These are phyloP conservation scores for Lunularia cruciata DNA, from an alignment of 225 moss, liverwort and hornwort species.

Conservation along the genomic window DNA sequence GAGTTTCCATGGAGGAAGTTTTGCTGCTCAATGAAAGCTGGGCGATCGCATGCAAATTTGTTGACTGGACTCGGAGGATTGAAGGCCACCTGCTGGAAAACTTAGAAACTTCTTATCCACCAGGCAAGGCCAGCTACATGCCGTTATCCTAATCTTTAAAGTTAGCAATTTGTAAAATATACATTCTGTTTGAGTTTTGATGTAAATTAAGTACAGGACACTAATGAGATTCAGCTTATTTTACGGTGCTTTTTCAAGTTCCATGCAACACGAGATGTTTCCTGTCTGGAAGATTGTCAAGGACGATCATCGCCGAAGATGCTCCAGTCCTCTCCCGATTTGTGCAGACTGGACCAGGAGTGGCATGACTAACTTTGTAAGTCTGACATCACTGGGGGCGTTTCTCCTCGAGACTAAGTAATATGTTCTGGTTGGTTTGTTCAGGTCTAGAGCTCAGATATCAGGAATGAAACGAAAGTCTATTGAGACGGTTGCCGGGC, in stretches of 20 bases:
- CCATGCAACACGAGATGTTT: too few relatives aligned
- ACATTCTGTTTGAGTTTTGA: background rate
- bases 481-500: background rate
- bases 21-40: background rate
- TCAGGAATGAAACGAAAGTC: background rate
- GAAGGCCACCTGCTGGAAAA: background rate
- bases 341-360: too few relatives aligned
- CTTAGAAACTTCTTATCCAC: background rate
- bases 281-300: too few relatives aligned
- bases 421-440: background rate
- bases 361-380: too few relatives aligned
- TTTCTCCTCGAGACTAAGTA: background rate
- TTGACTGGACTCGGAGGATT: conserved; percentile 1
- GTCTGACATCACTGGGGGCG: too few relatives aligned
- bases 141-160: background rate
- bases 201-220: too few relatives aligned
- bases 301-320: too few relatives aligned
- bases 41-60: background rate
- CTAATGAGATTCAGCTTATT: too few relatives aligned
- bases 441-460: background rate
- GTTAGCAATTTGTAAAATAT: background rate
- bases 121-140: conserved; percentile 4
- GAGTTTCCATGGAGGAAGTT: background rate
- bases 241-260: too few relatives aligned
- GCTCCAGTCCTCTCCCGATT: too few relatives aligned